These are phyloP conservation scores for Colletotrichum incanum DNA, from an alignment of 2,329 filamentous ascomycete genomes.

Conservation along the genomic window DNA sequence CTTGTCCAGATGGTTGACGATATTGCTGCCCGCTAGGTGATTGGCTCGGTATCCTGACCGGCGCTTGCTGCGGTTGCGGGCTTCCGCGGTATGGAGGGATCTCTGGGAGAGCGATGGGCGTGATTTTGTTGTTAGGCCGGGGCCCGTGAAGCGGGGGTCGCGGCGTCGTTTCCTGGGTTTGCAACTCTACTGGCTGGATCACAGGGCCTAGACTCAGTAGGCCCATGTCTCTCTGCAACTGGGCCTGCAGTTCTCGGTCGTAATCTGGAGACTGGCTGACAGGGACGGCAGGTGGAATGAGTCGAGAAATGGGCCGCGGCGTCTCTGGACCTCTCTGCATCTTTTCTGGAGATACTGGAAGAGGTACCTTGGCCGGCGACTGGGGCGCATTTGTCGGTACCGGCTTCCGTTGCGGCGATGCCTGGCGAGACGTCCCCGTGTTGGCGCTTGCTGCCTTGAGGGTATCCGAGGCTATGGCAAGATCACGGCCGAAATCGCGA, in stretches of 20 bases:
- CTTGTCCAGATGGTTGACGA: constrained; percentile 42
- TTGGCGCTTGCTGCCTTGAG: constrained; percentile 67
- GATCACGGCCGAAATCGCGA: constrained; percentile 60
- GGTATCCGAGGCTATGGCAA: constrained; percentile 63
- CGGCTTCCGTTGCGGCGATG: constrained; percentile 73
- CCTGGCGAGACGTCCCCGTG: constrained; percentile 67
- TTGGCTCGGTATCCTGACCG: constrained; percentile 47
- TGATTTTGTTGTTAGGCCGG: constrained; percentile 56
- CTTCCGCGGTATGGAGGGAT: constrained; percentile 69
- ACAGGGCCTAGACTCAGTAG: constrained; percentile 66
- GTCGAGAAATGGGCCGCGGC: constrained; percentile 61
- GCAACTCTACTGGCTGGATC: constrained; percentile 47
- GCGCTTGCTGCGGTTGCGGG: constrained; percentile 45
- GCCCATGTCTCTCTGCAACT: constrained; percentile 75
- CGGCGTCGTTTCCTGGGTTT: constrained; percentile 38
- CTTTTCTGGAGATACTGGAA: constrained; percentile 73
- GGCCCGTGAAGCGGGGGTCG: constrained; percentile 48
- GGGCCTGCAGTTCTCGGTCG: constrained; percentile 72
- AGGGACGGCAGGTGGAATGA: constrained; percentile 62
- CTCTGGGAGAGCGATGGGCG: constrained; percentile 64
- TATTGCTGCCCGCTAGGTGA: constrained; percentile 46
- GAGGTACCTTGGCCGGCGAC: constrained; percentile 73
- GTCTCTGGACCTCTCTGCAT: constrained; percentile 57
- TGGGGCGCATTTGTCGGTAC: constrained; percentile 56
- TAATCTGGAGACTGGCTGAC: constrained; percentile 71